phyloP scores from a whole-genome alignment of 2,329 filamentous ascomycete species.

The Colletotrichum salicis region DNA sequence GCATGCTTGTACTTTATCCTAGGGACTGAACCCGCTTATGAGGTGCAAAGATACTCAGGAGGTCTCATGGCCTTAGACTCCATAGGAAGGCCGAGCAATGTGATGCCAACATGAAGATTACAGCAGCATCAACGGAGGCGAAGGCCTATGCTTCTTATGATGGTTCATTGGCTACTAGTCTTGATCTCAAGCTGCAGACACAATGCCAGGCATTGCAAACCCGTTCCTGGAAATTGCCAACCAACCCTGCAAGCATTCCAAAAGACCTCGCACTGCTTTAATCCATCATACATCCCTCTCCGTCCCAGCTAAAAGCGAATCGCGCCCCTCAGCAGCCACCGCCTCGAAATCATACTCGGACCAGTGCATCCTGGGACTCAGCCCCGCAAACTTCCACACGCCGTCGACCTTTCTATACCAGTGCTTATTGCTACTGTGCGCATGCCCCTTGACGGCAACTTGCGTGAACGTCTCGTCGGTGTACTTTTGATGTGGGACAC shows the following conservation, averaged over 20 bases:
- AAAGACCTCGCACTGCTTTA: neutral
- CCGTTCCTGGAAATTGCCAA: too few relatives aligned
- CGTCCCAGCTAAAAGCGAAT: slow-evolving; percentile 20
- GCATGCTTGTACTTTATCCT: too few relatives aligned
- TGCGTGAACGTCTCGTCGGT: slow-evolving; percentile 57
- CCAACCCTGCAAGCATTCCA: neutral
- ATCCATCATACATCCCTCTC: neutral
- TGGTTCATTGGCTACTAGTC: too few relatives aligned
- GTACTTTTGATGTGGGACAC: slow-evolving; percentile 71
- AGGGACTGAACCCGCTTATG: too few relatives aligned
- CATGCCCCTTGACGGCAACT: slow-evolving; percentile 69
- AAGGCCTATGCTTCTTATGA: too few relatives aligned
- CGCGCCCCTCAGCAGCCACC: slow-evolving; percentile 51
- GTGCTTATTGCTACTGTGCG: slow-evolving; percentile 66
- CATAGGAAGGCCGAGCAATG: too few relatives aligned
- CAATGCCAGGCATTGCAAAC: too few relatives aligned
- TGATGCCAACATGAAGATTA: too few relatives aligned
- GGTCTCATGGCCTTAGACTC: too few relatives aligned
- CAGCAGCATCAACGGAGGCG: too few relatives aligned
- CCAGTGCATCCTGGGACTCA: slow-evolving; percentile 66
- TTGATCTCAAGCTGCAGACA: too few relatives aligned
- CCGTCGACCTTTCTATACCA: slow-evolving; percentile 68
- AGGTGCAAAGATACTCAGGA: too few relatives aligned
- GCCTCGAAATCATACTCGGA: slow-evolving; percentile 67
- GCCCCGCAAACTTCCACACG: slow-evolving; percentile 69